Evolutionary conservation across 345 rosid species (phyloP), one percentile per base, ranked within the genome.

Genomic region (Cardamine occulta): DNA sequence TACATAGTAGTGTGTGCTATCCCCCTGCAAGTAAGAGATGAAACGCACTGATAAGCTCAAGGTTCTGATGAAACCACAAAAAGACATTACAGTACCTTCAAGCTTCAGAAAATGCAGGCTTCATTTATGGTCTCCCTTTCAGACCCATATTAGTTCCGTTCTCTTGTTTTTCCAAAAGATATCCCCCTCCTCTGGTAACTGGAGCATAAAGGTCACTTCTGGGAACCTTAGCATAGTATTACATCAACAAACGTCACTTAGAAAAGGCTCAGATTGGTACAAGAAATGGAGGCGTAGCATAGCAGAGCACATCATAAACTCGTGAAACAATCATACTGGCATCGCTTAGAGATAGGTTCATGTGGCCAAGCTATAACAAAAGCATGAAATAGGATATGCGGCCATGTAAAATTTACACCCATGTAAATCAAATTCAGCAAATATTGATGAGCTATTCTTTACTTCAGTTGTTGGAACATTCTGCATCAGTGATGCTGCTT

Each of bases 71-170:
- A 51, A 23, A 52, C 49, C 29, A 48, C 42, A 48, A 48, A 66
- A 40, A 39, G 29, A 55, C 51, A 54, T n/a, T n/a, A 24, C 52
- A 40, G 17, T 45, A 59, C 66, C 74, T 58, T 59, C 17, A 47
- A 48, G 66, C 58, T 45, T 70, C 66, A 28, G 42, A 55, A 55
- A 7, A 42, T 69, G 72, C 48, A 66, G 59, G 59, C 10, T 37
- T 68, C 44, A 8, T 24, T 23, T 39, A 54, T 15, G 60, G 49
- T 39, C 28, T 66, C 21, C 19, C 47, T 66, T 52, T 67, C 40
- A 68, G 13, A 68, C 17, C 53, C 28, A 68, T 54, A 55, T 11
- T 68, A 31, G 54, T 29, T 64, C 6, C n/a, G 11, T 24, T 62
- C 69, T 28, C n/a, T 39, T 64, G 21, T 9, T 29, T 29, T 45